phyloP scores from a whole-genome alignment of 2,329 filamentous ascomycete genomes.

The Aspergillus ruber region DNA sequence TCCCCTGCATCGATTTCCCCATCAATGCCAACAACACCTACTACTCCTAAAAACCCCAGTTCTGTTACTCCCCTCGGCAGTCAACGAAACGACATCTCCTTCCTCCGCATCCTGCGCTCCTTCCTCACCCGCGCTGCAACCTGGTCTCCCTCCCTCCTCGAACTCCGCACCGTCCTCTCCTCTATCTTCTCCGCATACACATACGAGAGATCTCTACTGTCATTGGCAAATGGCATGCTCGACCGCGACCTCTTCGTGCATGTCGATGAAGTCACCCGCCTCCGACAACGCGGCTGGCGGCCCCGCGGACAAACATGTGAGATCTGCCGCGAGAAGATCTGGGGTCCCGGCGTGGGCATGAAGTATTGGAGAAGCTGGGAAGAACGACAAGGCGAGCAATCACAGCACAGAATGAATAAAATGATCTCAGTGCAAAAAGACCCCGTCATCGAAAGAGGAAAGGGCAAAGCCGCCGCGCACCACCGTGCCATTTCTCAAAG shows the following conservation, averaged over 20 bases:
- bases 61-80: background rate
- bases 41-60: slow-evolving; percentile 1
- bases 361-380: slow-evolving; percentile 80
- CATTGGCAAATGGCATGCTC: slow-evolving; percentile 76
- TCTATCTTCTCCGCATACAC: slow-evolving; percentile 94
- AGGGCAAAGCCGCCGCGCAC: slow-evolving; percentile 32
- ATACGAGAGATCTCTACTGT: slow-evolving; percentile 85
- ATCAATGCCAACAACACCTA: background rate
- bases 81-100: slow-evolving; percentile 58
- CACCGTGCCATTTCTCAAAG: background rate
- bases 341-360: slow-evolving; percentile 78
- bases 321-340: slow-evolving; percentile 71
- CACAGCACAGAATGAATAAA: slow-evolving; percentile 23
- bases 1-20: background rate
- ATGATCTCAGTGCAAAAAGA: slow-evolving; percentile 23
- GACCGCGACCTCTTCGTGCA: slow-evolving; percentile 84
- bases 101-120: slow-evolving; percentile 79
- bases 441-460: slow-evolving; percentile 25
- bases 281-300: slow-evolving; percentile 82
- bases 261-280: slow-evolving; percentile 65
- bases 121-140: slow-evolving; percentile 79
- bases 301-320: slow-evolving; percentile 83
- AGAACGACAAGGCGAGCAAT: slow-evolving; percentile 40
- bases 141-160: slow-evolving; percentile 76
- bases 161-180: slow-evolving; percentile 74